Base-by-base conservation (phyloP, 495 filamentous ascomycete genomes). In the Chaetomium fimeti region DNA sequence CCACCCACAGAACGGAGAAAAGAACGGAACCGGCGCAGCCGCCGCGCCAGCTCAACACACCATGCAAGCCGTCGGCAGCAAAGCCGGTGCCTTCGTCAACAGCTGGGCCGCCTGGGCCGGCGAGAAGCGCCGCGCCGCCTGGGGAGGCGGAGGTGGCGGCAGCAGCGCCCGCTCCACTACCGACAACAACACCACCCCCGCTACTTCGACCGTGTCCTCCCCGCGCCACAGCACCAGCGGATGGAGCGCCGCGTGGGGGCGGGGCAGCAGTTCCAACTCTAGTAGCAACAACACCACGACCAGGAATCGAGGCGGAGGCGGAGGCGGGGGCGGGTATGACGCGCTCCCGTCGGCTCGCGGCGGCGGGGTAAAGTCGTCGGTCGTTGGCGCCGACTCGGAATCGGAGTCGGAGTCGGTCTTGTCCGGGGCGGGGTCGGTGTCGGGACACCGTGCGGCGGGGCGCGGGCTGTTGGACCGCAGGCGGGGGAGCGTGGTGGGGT, bases 31-130 rank as follows among this genome's bases (percentile, higher is more conserved):
- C 71, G 68, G 66, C 32, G 63, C 65, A 53, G 66, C 28, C 61
- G 69, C 18, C 45, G 75, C 74, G 76, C 78, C 12, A 84, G 85
- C 89, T 1, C 89, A 91, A 74, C 85, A 88, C 54, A 82, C 87
- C 6, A 83, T 87, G 16, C 83, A 81, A 61, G 86, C 86, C 2
- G 90, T 89, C 0, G 78, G 88, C 12, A 83, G 87, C 66, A 88
- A 88, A 66, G 93, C 93, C 12, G 84, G 91, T 20, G 89, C 93
- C 6, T 98, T 97, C 69, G 81, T 98, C 54, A 92, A 88, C 56
- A 95, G 91, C 28, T 98, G 95, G 95, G 88, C 92, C n/a, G 78
- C 85, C 2, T 98, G 94, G 94, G 93, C 93, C 7, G 87, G 86
- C 32, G 93, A 98, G 76, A 96, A 95, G 77, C 81, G 89, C 79